Evolutionary conservation across 192 early-diverging fungal genomes (phyloP).

Genomic region (Coemansia sp.): DNA sequence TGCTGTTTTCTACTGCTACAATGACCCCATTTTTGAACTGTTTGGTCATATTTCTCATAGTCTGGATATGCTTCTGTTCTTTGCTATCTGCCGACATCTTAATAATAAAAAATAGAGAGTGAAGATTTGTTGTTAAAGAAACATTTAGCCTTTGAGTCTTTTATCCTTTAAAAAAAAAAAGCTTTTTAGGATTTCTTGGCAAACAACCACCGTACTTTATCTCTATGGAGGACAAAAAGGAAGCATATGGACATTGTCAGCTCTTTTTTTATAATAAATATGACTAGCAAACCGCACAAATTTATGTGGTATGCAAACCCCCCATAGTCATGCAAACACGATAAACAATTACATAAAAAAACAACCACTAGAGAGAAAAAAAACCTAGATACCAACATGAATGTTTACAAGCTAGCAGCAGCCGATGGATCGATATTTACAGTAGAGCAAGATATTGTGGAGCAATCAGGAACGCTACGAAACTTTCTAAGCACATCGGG

Average conservation of each 20-base stretch:
- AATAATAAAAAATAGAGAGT: neutral
- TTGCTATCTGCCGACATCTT: too few relatives aligned
- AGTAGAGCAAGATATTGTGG: constrained; percentile 46
- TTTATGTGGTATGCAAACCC: too few relatives aligned
- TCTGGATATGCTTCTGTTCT: neutral
- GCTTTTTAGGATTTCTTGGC: too few relatives aligned
- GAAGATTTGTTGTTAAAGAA: neutral
- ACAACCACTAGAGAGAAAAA: too few relatives aligned
- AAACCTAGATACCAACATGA: too few relatives aligned
- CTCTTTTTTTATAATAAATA: too few relatives aligned
- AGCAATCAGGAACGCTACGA: constrained; percentile 53
- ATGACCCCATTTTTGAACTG: constrained; percentile 1
- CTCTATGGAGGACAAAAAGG: too few relatives aligned
- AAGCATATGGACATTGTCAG: too few relatives aligned
- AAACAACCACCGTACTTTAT: too few relatives aligned
- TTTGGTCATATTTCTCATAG: neutral
- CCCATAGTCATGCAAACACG: too few relatives aligned
- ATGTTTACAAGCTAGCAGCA: constrained; percentile 17
- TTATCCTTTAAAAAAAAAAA: neutral
- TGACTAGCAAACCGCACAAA: too few relatives aligned
- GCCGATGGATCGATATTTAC: constrained; percentile 43
- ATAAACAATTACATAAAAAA: too few relatives aligned
- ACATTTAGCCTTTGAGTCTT: neutral
- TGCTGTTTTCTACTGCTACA: neutral
- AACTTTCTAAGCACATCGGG: constrained; percentile 51